phyloP scores from a whole-genome alignment of 257 asterid species.

The Agastache rugosa region DNA sequence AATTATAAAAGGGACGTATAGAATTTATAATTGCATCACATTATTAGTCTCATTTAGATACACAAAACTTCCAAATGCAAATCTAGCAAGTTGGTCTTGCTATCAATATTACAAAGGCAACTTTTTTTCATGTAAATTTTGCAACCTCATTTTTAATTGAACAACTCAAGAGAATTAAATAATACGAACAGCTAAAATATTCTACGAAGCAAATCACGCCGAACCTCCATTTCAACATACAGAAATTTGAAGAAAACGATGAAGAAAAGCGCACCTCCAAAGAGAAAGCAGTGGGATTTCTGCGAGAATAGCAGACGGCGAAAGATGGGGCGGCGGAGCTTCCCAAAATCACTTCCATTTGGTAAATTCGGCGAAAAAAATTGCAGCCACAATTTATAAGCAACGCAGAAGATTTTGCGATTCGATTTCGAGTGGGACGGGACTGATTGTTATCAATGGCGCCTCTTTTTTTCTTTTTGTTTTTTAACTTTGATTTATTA shows the following conservation, averaged over 20 bases:
- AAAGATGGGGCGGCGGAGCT: conserved; percentile 43
- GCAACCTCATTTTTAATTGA: neutral
- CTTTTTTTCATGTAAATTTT: neutral
- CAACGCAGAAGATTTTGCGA: neutral
- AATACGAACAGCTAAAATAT: neutral
- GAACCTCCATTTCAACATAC: neutral
- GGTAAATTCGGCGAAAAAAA: conserved; percentile 22
- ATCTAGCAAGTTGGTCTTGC: neutral
- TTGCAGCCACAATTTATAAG: conserved; percentile 43
- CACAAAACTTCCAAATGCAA: conserved; percentile 3
- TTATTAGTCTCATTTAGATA: neutral
- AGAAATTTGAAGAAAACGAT: neutral
- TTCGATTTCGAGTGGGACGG: neutral
- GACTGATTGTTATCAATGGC: conserved; percentile 31
- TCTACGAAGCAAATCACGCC: neutral
- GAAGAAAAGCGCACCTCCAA: conserved; percentile 46
- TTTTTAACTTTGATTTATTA: neutral
- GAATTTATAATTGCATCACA: neutral
- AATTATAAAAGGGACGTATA: neutral
- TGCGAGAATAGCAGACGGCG: conserved; percentile 32
- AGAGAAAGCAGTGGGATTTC: conserved; percentile 35
- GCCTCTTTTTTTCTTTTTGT: conserved; percentile 14
- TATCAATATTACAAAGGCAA: neutral
- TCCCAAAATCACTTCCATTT: conserved; percentile 60
- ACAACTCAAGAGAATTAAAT: neutral